Conservation (phyloP, 2,329 filamentous ascomycete species). For the Fusarium guadeloupense region DNA sequence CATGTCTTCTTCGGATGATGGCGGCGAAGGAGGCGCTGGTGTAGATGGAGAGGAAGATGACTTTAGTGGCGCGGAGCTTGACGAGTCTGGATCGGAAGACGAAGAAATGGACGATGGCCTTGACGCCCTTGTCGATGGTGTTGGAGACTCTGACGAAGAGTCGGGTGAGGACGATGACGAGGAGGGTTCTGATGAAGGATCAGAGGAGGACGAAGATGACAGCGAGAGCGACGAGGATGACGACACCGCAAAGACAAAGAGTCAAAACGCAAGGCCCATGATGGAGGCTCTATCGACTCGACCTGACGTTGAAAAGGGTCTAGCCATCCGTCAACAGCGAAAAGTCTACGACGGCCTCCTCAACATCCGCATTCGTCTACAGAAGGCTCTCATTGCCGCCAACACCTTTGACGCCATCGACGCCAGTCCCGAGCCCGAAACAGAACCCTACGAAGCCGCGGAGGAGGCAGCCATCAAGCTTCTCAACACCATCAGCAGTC, state of each 20-base stretch:
- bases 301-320: constrained; percentile 81
- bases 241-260: constrained; percentile 40
- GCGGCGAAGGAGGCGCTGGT: constrained; percentile 46
- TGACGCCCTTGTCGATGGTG: constrained; percentile 47
- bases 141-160: constrained; percentile 47
- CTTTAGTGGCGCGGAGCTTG: constrained; percentile 49
- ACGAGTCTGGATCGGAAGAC: constrained; percentile 49
- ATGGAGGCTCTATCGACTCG: constrained; percentile 45
- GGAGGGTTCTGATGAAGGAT: constrained; percentile 48
- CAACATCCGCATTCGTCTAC: constrained; percentile 89
- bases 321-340: constrained; percentile 85
- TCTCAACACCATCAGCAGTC: constrained; percentile 80
- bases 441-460: constrained; percentile 74
- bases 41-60: constrained; percentile 50
- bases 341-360: constrained; percentile 87
- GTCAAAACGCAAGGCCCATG: constrained; percentile 47
- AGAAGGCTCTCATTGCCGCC: constrained; percentile 85
- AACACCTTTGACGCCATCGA: constrained; percentile 73
- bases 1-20: constrained; percentile 59
- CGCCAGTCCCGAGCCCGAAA: constrained; percentile 49
- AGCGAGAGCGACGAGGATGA: constrained; percentile 51
- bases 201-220: constrained; percentile 50
- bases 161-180: constrained; percentile 50
- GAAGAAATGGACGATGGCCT: constrained; percentile 53
- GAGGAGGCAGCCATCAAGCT: constrained; percentile 87